Base-by-base conservation (phyloP, 1,284 basidiomycete species). In the Cutaneotrichosporon spelunceum region DNA sequence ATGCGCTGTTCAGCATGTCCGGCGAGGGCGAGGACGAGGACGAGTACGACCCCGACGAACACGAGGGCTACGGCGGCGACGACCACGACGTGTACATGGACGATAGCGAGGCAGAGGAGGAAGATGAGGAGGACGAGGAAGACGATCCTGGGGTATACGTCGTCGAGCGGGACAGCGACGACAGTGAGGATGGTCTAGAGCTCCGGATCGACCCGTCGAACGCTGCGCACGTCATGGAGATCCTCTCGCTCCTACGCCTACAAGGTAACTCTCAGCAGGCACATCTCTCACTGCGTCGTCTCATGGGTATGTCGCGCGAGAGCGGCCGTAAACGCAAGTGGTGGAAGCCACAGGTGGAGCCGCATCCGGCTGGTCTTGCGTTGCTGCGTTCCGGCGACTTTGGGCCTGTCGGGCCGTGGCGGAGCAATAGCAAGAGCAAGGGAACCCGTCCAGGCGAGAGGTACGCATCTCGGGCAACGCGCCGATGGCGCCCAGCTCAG, bases 361-460 rank as follows among this genome's bases (percentile, higher is more conserved):
- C 93, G 1, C 84, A 90, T 73, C 75, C 85, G 47, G 83, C 81
- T 11, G 94, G 94, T 0, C 73, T 87, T 9, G 83, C 86, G 53
- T 82, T 98, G 9, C 82, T 91, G 6, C 83, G 84, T 65, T 83
- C 87, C 62, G 94, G 94, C 53, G 91, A 96, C 59, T 98, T 96
- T 78, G 93, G 94, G 7, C 81, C 84, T 57, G 81, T 88, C 34
- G 79, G 80, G 23, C 80, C 81, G 48, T 68, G 65, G 66, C 10
- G 61, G 52, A 30, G 68, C 66, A 72, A 45, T 24, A 52, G 10
- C 49, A 72, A 45, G 27, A 52, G 10, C 49, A 60, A 27, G 42
- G 29, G 24, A 29, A 26, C 27, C 42, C 26, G 62, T 49, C 54
- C 53, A 7, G 49, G 59, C 30, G 47, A 60, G 56, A 19, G 55